Percentiles rank a stretch among this genome's conserved stretches.
These are phyloP conservation scores for Chlamydomonas eustigma DNA, from an alignment of 139 green algal genomes.

Conservation along the genomic window DNA sequence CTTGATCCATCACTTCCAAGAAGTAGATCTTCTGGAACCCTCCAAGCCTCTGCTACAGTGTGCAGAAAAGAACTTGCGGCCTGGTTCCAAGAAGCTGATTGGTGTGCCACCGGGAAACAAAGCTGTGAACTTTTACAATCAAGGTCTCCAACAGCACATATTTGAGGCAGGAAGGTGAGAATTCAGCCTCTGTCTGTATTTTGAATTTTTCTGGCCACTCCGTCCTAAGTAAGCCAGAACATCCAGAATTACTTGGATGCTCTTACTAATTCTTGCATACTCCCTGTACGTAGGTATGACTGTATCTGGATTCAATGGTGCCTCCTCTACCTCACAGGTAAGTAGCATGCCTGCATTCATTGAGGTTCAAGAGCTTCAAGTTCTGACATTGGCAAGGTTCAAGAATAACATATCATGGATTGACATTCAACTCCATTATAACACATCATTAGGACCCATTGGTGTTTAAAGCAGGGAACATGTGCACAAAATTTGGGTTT, in stretches of 20 bases:
- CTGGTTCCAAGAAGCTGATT: background rate
- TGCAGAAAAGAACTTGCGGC: slow-evolving; percentile 28
- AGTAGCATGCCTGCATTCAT: slow-evolving; percentile 10
- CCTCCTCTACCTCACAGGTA: slow-evolving; percentile 91
- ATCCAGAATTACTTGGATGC: too few relatives aligned
- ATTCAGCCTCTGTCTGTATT: too few relatives aligned
- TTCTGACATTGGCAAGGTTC: too few relatives aligned
- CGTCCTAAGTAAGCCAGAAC: too few relatives aligned
- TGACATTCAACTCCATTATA: too few relatives aligned
- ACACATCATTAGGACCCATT: too few relatives aligned
- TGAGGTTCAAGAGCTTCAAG: slow-evolving; percentile 38
- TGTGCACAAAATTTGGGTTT: too few relatives aligned
- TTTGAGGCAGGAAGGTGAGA: slow-evolving; percentile 47
- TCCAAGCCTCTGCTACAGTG: slow-evolving; percentile 55
- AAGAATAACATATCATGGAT: too few relatives aligned
- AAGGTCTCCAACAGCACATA: slow-evolving; percentile 49
- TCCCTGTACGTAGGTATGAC: slow-evolving; percentile 44
- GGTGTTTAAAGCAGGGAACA: too few relatives aligned
- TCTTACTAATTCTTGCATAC: background rate
- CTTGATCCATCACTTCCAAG: slow-evolving; percentile 79
- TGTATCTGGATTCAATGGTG: slow-evolving; percentile 65
- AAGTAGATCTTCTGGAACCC: slow-evolving; percentile 87
- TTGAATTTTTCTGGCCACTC: too few relatives aligned
- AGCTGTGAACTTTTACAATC: slow-evolving; percentile 29
- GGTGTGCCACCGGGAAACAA: slow-evolving; percentile 20